Evolutionary conservation across 2,329 filamentous ascomycete genomes (phyloP), one percentile per base, ranked within the genome.

Genomic region (Westerdykella aurantiaca): DNA sequence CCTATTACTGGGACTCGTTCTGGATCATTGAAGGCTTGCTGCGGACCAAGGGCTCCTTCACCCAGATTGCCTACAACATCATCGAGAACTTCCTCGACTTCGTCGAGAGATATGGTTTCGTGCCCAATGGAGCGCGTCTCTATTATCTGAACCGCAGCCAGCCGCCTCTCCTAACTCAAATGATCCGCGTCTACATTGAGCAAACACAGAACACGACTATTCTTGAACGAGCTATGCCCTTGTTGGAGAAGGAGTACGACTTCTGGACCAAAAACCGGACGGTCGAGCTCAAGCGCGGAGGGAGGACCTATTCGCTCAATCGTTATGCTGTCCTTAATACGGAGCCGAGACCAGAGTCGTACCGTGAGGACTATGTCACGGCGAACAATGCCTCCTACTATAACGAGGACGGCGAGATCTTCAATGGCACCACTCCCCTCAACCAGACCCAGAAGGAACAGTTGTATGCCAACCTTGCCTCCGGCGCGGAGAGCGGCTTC

Each of bases 1-100:
- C 80, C 1, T 86, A 85, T 58, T 85, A 85, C 62, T 85, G 82
- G 82, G 81, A 85, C 61, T 81, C 79, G 25, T 85, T 78, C 67
- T 84, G 80, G 81, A 82, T 85, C 39, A 54, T 85, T 38, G 77
- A 83, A 64, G 82, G 82, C 18, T 70, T 86, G 18, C 65, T 85
- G 29, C 75, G 82, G 38, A 85, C 81, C 0, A 75, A 79, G 13
- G 82, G 82, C 31, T 75, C 75, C 37, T 85, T 84, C 49, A 76
- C 76, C 6, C 64, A 78, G 29, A 82, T 85, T 47, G 77, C 81
- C 4, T 74, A 73, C 57, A 83, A 85, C 63, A 82, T 80, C 23
- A 82, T 85, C 48, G 80, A 85, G 56, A 86, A 86, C 58, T 85
- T 85, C 52, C 67, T 85, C 10, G 82, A 85, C 52, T 71, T 85